These are phyloP conservation scores for Theobroma grandiflorum DNA, from an alignment of 441 rosid species.

Conservation along the genomic window DNA sequence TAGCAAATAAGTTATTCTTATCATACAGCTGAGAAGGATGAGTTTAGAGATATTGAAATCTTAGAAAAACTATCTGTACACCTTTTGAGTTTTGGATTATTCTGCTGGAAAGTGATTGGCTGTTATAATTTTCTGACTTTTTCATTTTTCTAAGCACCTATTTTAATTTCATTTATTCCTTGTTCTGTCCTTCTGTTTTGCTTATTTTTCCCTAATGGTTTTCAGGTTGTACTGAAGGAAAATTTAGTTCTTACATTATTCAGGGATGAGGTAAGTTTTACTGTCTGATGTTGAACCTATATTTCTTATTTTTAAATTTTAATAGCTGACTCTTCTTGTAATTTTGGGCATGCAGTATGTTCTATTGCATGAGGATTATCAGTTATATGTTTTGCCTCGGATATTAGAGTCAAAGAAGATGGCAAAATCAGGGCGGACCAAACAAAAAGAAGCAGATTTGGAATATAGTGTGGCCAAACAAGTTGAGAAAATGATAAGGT, in stretches of 20 bases:
- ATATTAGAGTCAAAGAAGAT: constrained; percentile 96
- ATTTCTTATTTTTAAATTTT: constrained; percentile 33
- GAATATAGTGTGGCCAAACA: constrained; percentile 99
- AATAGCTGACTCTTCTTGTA: constrained; percentile 41
- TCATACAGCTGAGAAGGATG: constrained; percentile 4
- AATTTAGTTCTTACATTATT: constrained; percentile 84
- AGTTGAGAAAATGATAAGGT: constrained; percentile 99
- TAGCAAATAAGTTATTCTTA: neutral
- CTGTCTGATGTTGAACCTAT: constrained; percentile 23
- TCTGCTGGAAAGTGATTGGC: neutral
- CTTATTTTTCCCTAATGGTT: constrained; percentile 30
- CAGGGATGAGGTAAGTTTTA: constrained; percentile 90
- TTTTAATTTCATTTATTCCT: neutral
- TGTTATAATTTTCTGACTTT: constrained; percentile 12
- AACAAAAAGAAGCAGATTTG: constrained; percentile 96
- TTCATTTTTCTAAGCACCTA: neutral
- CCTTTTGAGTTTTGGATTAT: constrained; percentile 12
- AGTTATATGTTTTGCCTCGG: constrained; percentile 92
- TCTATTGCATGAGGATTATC: constrained; percentile 95
- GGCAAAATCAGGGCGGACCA: constrained; percentile 98
- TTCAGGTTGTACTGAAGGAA: constrained; percentile 97
- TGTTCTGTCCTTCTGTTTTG: constrained; percentile 10
- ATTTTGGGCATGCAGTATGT: constrained; percentile 67
- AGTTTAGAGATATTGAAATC: constrained; percentile 5
- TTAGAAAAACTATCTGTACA: constrained; percentile 1